Evolutionary conservation across 129 eudicot species (phyloP), one percentile per base, ranked within the genome.

Genomic region (Flaveria ramosissima): DNA sequence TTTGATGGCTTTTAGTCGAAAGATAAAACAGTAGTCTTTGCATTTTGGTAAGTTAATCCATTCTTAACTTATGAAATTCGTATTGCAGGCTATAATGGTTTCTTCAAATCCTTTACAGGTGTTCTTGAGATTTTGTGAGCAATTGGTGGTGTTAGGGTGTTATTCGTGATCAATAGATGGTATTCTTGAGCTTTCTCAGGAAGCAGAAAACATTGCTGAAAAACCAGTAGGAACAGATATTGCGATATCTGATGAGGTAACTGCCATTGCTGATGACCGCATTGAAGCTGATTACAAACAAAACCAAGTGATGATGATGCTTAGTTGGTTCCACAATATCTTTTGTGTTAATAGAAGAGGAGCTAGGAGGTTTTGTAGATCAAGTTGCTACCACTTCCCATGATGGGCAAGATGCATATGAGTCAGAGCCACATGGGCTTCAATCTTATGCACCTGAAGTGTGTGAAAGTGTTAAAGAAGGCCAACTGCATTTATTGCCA

Each of bases 261-360:
- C 56, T 50, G 36, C 43, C 39, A 50, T 77, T 64, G 39, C 72
- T 67, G 82, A 53, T 23, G 81, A 82, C 7, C 45, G 73, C 27
- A 48, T 43, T 84, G 83, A 77, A 62, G 75, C 81, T 71, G 86
- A 82, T 80, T 68, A 27, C 76, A 86, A 17, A 55, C 81, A 63
- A 78, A 82, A 48, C 41, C 83, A 55, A 79, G 50, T 66, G 67
- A 61, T 20, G 83, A 78, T 66, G 65, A 68, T 42, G 68, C 39
- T 62, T 77, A 62, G 81, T 36, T 9, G 75, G 62, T 30, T 70
- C 81, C 47, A 56, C 61, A 41, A 76, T 42, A 20, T 43, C 59
- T 16, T n/a, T n/a, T 64, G 90, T 70, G 68, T 74, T 80, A 41
- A 20, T 42, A 43, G 82, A 76, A 55, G 66, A 79, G 27, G 74